Percentiles rank a stretch among this genome's conserved stretches.
Conservation (phyloP, 176 grass and related monocot species). For the Thinopyrum elongatum region DNA sequence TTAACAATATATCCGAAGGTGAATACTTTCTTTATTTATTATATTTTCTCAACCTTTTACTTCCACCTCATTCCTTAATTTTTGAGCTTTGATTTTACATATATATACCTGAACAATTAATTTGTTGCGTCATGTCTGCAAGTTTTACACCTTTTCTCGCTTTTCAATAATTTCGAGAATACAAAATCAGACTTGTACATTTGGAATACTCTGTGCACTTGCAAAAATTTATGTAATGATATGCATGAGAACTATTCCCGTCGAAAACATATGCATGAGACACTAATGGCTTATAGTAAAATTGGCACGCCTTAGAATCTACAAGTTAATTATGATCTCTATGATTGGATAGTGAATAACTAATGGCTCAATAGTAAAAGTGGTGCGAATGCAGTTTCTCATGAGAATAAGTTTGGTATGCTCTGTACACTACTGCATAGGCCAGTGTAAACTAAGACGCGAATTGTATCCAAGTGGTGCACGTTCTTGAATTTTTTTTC, state of each 20-base stretch:
- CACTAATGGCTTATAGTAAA: not conserved
- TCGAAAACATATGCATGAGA: not conserved
- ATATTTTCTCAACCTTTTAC: not conserved
- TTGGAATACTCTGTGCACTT: not conserved
- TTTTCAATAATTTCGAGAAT: not conserved
- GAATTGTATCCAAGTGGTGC: not conserved
- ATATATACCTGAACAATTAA: not conserved
- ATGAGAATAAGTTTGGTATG: not conserved
- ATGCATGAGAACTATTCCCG: not conserved
- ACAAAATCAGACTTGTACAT: not conserved
- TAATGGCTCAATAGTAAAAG: not conserved
- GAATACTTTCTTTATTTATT: not conserved
- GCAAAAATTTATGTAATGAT: not conserved
- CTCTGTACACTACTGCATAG: not conserved
- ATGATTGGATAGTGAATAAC: not conserved
- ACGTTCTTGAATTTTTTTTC: not conserved
- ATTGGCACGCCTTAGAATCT: not conserved
- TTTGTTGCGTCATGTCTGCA: not conserved
- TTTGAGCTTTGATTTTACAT: not conserved
- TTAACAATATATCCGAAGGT: not conserved
- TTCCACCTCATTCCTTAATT: not conserved
- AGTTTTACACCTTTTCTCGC: not conserved
- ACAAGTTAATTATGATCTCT: not conserved
- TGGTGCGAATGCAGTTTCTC: not conserved
- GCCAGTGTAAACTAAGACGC: not conserved